phyloP scores from a whole-genome alignment of 2,329 filamentous ascomycete genomes.

The Paraconiothyrium brasiliense region DNA sequence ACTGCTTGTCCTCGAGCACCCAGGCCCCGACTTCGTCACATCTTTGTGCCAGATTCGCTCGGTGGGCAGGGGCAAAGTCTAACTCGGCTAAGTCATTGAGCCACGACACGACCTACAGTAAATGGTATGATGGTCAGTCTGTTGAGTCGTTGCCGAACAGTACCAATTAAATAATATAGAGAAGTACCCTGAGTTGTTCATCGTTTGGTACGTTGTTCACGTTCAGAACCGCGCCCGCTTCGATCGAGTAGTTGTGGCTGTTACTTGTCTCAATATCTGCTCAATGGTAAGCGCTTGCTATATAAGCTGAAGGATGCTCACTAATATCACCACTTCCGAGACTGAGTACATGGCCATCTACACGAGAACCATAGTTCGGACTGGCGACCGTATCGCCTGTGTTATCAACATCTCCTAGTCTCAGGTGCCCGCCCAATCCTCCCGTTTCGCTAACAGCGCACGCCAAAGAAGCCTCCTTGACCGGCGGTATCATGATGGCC shows the following conservation, averaged over 20 bases:
- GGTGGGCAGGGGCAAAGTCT: conserved; percentile 1
- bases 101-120: neutral
- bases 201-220: neutral
- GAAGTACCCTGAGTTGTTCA: neutral
- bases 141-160: neutral
- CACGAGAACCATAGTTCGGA: conserved; percentile 5
- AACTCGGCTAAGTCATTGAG: neutral
- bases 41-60: neutral
- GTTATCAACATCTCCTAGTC: conserved; percentile 1
- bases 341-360: conserved; percentile 3
- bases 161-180: neutral
- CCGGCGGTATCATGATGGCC: neutral
- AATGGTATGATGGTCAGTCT: neutral
- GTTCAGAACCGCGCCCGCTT: conserved; percentile 1
- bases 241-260: conserved; percentile 2
- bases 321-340: conserved; percentile 6
- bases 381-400: conserved; percentile 5
- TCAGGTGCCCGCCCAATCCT: neutral
- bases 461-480: neutral
- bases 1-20: neutral
- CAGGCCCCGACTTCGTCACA: conserved; percentile 4
- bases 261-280: neutral
- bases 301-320: neutral
- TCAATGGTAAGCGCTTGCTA: neutral
- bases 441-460: neutral